These are phyloP conservation scores for Pyrenochaeta sp. DNA, from an alignment of 2,329 filamentous ascomycete genomes.

Conservation along the genomic window DNA sequence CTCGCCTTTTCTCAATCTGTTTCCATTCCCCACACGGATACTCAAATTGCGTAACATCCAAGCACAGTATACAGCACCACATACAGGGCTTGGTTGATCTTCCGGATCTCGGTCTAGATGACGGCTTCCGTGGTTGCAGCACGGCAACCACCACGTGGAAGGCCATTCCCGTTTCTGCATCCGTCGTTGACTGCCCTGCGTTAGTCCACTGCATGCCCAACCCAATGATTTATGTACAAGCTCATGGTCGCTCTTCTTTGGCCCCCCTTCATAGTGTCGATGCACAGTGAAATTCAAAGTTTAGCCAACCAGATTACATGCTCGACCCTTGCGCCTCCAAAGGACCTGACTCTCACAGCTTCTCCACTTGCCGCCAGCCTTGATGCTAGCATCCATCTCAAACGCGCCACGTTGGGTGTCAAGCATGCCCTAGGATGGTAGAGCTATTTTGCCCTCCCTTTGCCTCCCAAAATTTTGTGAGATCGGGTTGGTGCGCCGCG, in stretches of 20 bases:
- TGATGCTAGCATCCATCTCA: conserved; percentile 8
- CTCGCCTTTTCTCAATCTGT: too few relatives aligned
- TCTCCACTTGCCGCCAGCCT: conserved; percentile 11
- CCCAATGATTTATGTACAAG: not conserved
- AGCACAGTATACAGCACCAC: not conserved
- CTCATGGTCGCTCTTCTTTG: not conserved
- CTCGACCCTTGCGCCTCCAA: too few relatives aligned
- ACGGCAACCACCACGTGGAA: not conserved
- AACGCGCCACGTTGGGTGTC: conserved; percentile 18
- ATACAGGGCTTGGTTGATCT: too few relatives aligned
- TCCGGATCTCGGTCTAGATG: too few relatives aligned
- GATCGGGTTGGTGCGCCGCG: conserved; percentile 1
- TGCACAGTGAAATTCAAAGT: not conserved
- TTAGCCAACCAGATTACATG: not conserved
- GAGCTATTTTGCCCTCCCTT: not conserved
- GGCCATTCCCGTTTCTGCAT: not conserved
- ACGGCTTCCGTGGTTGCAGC: not conserved
- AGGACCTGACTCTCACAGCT: not conserved
- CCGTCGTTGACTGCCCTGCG: not conserved
- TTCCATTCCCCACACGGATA: too few relatives aligned
- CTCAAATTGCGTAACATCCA: not conserved
- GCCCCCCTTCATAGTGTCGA: too few relatives aligned
- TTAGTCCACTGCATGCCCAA: not conserved
- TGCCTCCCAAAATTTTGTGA: not conserved
- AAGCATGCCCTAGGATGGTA: conserved; percentile 3